phyloP scores from a whole-genome alignment of 176 grass and related monocot genomes.

The Bothriochloa decipiens region DNA sequence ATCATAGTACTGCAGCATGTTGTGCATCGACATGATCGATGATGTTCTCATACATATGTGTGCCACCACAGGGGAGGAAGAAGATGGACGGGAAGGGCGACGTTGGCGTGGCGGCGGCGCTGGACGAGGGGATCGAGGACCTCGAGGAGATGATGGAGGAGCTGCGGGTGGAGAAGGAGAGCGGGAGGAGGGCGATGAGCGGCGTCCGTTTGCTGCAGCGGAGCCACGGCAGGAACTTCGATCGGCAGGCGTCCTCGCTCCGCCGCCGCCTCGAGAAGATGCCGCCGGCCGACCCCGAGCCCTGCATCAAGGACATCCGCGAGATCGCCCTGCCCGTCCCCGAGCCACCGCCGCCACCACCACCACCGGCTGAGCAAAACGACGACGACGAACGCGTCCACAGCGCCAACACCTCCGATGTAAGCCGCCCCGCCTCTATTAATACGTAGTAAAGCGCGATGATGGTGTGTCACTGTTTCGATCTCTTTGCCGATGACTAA shows the following conservation, averaged over 20 bases:
- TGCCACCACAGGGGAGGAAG: constrained; percentile 66
- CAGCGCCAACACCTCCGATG: constrained; percentile 48
- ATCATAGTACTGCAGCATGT: background rate
- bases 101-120: constrained; percentile 37
- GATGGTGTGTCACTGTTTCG: background rate
- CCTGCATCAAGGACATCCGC: constrained; percentile 70
- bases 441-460: background rate
- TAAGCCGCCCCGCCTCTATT: constrained; percentile 16
- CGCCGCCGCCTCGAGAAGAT: constrained; percentile 76
- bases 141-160: constrained; percentile 78
- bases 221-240: constrained; percentile 74
- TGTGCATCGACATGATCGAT: background rate
- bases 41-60: background rate
- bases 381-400: constrained; percentile 39
- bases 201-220: constrained; percentile 48
- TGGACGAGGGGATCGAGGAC: constrained; percentile 76
- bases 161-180: constrained; percentile 63
- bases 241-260: constrained; percentile 79
- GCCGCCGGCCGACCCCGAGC: constrained; percentile 39
- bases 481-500: constrained; percentile 11
- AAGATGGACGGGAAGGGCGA: constrained; percentile 62
- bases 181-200: constrained; percentile 45
- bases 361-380: constrained; percentile 1
- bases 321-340: constrained; percentile 59
- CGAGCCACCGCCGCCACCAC: background rate